Conservation (phyloP, 208 protist species). For the Acanthamoeba culbertsoni region DNA sequence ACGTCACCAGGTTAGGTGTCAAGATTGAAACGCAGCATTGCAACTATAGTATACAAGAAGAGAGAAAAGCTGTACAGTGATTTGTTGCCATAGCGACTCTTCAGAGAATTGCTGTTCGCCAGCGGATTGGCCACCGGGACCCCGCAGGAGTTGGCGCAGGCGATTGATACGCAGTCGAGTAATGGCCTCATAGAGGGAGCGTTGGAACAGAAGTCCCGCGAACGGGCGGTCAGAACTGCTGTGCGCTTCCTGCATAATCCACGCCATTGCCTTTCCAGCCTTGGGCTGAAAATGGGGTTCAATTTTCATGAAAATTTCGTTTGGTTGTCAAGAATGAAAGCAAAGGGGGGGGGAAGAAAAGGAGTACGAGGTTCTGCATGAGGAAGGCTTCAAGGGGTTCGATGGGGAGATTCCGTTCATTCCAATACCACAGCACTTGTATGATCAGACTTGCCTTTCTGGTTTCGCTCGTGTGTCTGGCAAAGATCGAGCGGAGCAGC, state of each 20-base stretch:
- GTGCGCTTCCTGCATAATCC: not conserved
- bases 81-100: not conserved
- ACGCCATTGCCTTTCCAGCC: not conserved
- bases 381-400: not conserved
- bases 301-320: no score
- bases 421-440: constrained; percentile 42
- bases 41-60: not conserved
- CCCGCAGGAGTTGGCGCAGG: not conserved
- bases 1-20: no score
- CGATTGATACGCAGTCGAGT: not conserved
- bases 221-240: not conserved
- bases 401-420: not conserved
- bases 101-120: not conserved
- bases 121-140: not conserved
- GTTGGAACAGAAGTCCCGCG: not conserved
- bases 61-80: not conserved
- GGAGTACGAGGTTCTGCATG: not conserved
- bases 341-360: not conserved
- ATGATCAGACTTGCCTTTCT: not conserved
- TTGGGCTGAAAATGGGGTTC: no score
- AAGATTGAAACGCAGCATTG: no score
- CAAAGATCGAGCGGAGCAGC: not conserved
- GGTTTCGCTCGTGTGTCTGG: not conserved
- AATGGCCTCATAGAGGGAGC: not conserved
- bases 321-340: not conserved